A percentile compares a stretch with the other conserved stretches of the same genome.
Conservation (phyloP, 78 protist genomes). For the Anaeramoeba ignava region DNA sequence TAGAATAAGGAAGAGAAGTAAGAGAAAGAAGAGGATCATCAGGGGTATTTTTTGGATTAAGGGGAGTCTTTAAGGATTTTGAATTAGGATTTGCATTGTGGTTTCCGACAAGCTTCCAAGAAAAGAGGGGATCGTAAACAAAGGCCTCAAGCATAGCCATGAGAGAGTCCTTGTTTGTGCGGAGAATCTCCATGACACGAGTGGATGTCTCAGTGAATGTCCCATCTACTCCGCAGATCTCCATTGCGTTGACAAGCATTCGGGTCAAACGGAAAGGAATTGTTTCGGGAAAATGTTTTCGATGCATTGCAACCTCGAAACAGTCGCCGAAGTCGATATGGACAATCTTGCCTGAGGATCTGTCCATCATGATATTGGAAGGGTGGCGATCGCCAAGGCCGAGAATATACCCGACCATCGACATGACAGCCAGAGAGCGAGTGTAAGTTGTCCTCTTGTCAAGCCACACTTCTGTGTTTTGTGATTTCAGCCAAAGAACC, state of each 20-base stretch:
- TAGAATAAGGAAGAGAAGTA: no score
- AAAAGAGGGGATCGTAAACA: conserved; percentile 79
- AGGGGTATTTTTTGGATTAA: no score
- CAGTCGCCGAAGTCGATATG: conserved; percentile 83
- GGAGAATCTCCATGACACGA: conserved; percentile 41
- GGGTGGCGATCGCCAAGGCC: conserved; percentile 82
- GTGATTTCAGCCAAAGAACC: conserved; percentile 49
- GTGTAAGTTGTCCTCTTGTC: conserved; percentile 50
- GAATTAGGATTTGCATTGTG: no score
- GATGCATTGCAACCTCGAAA: conserved; percentile 63
- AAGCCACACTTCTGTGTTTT: conserved; percentile 66
- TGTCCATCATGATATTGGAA: conserved; percentile 75
- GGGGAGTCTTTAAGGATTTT: no score
- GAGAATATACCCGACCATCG: conserved; percentile 69
- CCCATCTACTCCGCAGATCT: conserved; percentile 67
- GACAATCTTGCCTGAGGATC: conserved; percentile 50
- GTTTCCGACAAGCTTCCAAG: conserved; percentile 79
- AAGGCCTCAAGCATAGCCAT: conserved; percentile 72
- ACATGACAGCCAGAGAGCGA: conserved; percentile 52
- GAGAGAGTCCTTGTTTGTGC: conserved; percentile 62
- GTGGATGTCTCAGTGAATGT: conserved; percentile 42
- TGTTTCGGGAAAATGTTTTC: conserved; percentile 49
- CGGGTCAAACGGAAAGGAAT: conserved; percentile 87
- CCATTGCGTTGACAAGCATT: conserved; percentile 77
- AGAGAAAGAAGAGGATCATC: no score